Conservation (phyloP, 345 rosid genomes). For the Turritis glabra region DNA sequence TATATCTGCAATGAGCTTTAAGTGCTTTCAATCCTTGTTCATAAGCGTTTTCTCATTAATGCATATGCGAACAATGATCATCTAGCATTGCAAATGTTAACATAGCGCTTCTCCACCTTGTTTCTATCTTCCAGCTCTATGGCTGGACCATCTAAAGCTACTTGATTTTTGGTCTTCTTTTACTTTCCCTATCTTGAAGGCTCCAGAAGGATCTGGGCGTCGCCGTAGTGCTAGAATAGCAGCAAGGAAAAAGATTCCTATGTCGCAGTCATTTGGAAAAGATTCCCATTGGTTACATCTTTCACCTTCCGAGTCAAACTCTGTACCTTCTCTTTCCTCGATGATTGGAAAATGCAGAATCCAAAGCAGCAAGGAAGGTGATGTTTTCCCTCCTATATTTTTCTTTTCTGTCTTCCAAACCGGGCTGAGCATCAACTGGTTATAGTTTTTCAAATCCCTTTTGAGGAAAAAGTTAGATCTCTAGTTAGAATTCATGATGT, state of each 20-base stretch:
- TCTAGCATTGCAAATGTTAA: not conserved
- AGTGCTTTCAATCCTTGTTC: not conserved
- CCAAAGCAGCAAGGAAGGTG: conserved; percentile 85
- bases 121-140: not conserved
- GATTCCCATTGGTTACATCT: conserved; percentile 41
- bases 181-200: conserved; percentile 28
- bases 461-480: not conserved
- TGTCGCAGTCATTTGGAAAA: conserved; percentile 48
- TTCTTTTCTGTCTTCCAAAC: not conserved
- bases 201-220: conserved; percentile 71
- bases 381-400: conserved; percentile 4
- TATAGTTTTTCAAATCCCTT: not conserved
- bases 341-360: conserved; percentile 61
- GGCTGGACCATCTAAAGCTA: conserved; percentile 1
- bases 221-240: conserved; percentile 84
- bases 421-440: conserved; percentile 8
- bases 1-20: conserved; percentile 17
- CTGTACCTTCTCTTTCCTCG: conserved; percentile 57
- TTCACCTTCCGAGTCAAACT: conserved; percentile 47
- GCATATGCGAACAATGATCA: not conserved
- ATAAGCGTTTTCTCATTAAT: not conserved
- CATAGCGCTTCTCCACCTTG: not conserved
- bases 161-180: conserved; percentile 18
- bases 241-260: conserved; percentile 48
- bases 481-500: not conserved